phyloP scores from a whole-genome alignment of 352 stramenopile species.

The Pythium plurisporium region DNA sequence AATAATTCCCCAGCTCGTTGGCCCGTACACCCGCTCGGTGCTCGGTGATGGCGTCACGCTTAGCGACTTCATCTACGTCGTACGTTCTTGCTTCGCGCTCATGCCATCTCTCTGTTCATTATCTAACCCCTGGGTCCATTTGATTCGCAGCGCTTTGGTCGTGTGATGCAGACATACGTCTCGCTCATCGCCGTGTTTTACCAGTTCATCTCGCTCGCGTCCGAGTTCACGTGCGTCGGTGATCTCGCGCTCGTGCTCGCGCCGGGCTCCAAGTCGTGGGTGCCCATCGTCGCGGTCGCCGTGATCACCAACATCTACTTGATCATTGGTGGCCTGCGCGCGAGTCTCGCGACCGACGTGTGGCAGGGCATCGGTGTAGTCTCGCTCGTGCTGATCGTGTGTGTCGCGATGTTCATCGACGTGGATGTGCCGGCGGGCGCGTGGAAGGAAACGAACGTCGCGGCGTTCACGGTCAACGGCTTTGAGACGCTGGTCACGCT shows the following conservation, averaged over 20 bases:
- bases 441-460: conserved; percentile 49
- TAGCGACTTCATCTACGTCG: conserved; percentile 56
- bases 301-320: conserved; percentile 73
- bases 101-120: not conserved
- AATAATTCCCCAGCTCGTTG: conserved; percentile 36
- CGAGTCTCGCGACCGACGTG: conserved; percentile 69
- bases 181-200: conserved; percentile 68
- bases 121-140: not conserved
- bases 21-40: conserved; percentile 50
- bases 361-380: conserved; percentile 69
- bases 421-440: conserved; percentile 48
- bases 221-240: conserved; percentile 62
- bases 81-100: too few species aligned
- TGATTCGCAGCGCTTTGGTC: conserved; percentile 44
- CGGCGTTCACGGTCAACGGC: conserved; percentile 50
- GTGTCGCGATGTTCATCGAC: conserved; percentile 52
- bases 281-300: conserved; percentile 52
- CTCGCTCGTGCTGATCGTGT: conserved; percentile 49
- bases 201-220: conserved; percentile 78
- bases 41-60: conserved; percentile 70
- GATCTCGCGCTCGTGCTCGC: conserved; percentile 48
- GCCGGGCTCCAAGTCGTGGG: conserved; percentile 39
- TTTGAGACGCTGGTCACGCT: conserved; percentile 77
- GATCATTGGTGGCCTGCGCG: conserved; percentile 63
- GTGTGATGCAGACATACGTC: conserved; percentile 64